Evolutionary conservation across 2,329 filamentous ascomycete genomes (phyloP), one percentile per base, ranked within the genome.

Genomic region (Neocucurbitaria cava): DNA sequence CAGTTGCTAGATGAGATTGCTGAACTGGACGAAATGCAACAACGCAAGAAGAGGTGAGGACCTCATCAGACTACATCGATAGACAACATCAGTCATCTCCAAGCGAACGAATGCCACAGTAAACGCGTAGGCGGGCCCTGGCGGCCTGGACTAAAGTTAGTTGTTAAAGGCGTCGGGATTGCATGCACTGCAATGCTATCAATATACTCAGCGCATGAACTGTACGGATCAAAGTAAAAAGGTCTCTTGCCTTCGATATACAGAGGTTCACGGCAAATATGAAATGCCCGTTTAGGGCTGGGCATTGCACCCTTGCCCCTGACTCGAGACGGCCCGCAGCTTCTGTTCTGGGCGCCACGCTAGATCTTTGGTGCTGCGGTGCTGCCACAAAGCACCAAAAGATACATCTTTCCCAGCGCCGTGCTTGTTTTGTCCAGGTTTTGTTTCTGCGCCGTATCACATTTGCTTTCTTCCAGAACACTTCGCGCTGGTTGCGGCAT

Each of bases 1-100:
- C 87, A 91, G 65, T 77, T 98, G 67, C 78, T 99, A 56, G 92
- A 97, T 69, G 95, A 98, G 80, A 79, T 96, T 71, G 82, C 69
- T 11, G 76, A 78, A 48, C 49, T 78, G 59, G 74, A 77, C 49
- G 72, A 73, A 60, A 68, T 76, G 56, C 74, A 76, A 58, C 71
- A 75, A 60, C 72, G 73, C 33, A 75, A 75, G 69, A 71, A 64
- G 7, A 57, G 68, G 51, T 71, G 46, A 65, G 31, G 28, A 7
- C 20, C 36, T 21, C 15, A 15, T 33, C 15, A 38, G 21, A 49
- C 17, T 56, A 39, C 46, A 10, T 3, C 18, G 10, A 10, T 11
- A 24, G 21, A 23, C 21, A n/a, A 24, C 20, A 40, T 40, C 11
- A 40, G 20, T 18, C 21, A 11, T 6, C 5, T 23, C 21, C 13